These are phyloP conservation scores for Myochromella boudieri DNA, from an alignment of 768 basidiomycete genomes.

Conservation along the genomic window DNA sequence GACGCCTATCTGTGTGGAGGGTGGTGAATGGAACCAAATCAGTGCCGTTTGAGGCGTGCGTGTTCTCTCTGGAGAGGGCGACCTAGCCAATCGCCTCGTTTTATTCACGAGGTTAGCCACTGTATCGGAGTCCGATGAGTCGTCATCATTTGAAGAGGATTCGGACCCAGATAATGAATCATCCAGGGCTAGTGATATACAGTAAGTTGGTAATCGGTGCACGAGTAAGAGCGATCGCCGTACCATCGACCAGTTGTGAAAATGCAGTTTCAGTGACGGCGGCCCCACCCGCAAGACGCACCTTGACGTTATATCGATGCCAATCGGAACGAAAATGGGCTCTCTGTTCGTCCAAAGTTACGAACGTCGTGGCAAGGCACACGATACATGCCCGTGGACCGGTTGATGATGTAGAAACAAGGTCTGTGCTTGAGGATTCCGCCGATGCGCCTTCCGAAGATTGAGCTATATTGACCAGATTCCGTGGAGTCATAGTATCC, in stretches of 20 bases:
- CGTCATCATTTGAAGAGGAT: constrained; percentile 61
- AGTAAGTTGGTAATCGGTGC: not conserved
- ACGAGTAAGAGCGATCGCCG: constrained; percentile 15
- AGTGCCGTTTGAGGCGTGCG: constrained; percentile 60
- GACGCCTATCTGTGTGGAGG: constrained; percentile 85
- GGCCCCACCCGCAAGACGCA: constrained; percentile 60
- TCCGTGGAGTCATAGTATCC: constrained; percentile 68
- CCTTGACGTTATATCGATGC: constrained; percentile 97
- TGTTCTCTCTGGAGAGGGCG: constrained; percentile 42
- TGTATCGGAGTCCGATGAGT: constrained; percentile 59
- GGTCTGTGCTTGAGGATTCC: too few species aligned
- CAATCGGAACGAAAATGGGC: constrained; percentile 91
- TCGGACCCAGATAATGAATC: constrained; percentile 93
- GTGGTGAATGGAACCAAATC: constrained; percentile 88
- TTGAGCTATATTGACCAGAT: constrained; percentile 43
- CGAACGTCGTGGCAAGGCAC: constrained; percentile 68
- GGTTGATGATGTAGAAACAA: constrained; percentile 28
- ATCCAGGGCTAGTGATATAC: constrained; percentile 55
- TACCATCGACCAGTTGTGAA: constrained; percentile 79
- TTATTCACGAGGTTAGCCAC: constrained; percentile 69
- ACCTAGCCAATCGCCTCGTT: constrained; percentile 46
- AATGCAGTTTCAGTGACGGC: constrained; percentile 74
- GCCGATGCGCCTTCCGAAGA: constrained; percentile 33
- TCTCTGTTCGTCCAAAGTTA: constrained; percentile 79
- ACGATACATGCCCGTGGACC: constrained; percentile 66